Evolutionary conservation across 495 filamentous ascomycete genomes (phyloP).

Genomic region (Cercophora scortea): DNA sequence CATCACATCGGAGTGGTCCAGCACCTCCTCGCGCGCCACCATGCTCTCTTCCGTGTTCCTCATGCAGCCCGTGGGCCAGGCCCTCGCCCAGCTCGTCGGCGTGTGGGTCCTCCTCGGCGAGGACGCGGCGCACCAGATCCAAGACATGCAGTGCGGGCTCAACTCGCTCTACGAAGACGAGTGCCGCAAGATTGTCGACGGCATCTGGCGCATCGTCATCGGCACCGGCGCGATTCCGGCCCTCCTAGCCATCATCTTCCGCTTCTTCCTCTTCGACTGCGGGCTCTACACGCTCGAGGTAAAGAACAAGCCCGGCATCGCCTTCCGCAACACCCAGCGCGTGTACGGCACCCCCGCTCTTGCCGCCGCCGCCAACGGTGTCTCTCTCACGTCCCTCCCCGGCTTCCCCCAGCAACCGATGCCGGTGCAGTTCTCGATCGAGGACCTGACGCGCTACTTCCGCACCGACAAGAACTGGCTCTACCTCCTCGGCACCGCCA

Average conservation of each 20-base stretch:
- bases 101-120: constrained; percentile 61
- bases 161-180: constrained; percentile 44
- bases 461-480: constrained; percentile 28
- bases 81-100: constrained; percentile 59
- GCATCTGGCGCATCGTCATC: constrained; percentile 72
- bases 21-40: constrained; percentile 64
- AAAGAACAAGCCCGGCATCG: constrained; percentile 55
- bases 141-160: constrained; percentile 35
- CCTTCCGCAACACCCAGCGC: constrained; percentile 51
- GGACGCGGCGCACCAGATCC: constrained; percentile 49
- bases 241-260: constrained; percentile 64
- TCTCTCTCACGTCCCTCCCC: constrained; percentile 54
- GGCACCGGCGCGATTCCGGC: constrained; percentile 68
- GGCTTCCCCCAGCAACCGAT: constrained; percentile 12
- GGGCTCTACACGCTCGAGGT: constrained; percentile 74
- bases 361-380: constrained; percentile 44
- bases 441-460: constrained; percentile 24
- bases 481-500: constrained; percentile 28
- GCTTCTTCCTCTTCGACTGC: constrained; percentile 66
- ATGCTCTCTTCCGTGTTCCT: constrained; percentile 76
- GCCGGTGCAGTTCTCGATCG: constrained; percentile 21
- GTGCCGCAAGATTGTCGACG: constrained; percentile 62
- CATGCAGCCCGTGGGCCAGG: constrained; percentile 70
- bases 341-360: constrained; percentile 41
- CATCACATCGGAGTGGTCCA: constrained; percentile 67